phyloP scores from a whole-genome alignment of 306 rosid genomes.

The Trichosanthes truncata region DNA sequence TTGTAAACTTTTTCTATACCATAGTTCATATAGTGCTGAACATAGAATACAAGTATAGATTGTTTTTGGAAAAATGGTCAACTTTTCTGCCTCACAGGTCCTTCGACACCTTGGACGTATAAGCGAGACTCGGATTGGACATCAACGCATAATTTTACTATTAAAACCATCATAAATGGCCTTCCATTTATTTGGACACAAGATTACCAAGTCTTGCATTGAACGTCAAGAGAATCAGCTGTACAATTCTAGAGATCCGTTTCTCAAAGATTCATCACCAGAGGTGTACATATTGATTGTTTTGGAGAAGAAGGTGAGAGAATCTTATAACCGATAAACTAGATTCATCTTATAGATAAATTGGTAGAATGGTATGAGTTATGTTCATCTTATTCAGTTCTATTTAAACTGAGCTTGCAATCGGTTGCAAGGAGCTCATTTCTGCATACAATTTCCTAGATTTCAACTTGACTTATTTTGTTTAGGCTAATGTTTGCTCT shows the following conservation, averaged over 20 bases:
- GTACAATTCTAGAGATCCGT: background rate
- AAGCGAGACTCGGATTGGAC: conserved; percentile 72
- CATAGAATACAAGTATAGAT: background rate
- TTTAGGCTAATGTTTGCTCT: background rate
- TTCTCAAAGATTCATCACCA: background rate
- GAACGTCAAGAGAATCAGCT: background rate
- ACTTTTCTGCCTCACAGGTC: conserved; percentile 43
- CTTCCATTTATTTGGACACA: background rate
- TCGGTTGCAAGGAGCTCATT: background rate
- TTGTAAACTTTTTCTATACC: background rate
- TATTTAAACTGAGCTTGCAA: background rate
- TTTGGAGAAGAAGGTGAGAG: background rate
- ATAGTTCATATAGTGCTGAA: background rate
- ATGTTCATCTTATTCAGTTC: background rate
- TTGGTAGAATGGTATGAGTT: background rate
- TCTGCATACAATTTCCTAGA: background rate
- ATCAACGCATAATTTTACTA: conserved; percentile 64
- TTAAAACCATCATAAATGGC: conserved; percentile 45
- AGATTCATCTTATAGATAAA: background rate
- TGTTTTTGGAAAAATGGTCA: background rate
- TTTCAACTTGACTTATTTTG: background rate
- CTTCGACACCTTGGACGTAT: conserved; percentile 93
- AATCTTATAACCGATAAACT: background rate
- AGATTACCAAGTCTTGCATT: background rate
- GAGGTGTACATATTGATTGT: background rate